Evolutionary conservation across 441 rosid species (phyloP), one percentile per base, ranked within the genome.

Genomic region (Arabidopsis hybrid): DNA sequence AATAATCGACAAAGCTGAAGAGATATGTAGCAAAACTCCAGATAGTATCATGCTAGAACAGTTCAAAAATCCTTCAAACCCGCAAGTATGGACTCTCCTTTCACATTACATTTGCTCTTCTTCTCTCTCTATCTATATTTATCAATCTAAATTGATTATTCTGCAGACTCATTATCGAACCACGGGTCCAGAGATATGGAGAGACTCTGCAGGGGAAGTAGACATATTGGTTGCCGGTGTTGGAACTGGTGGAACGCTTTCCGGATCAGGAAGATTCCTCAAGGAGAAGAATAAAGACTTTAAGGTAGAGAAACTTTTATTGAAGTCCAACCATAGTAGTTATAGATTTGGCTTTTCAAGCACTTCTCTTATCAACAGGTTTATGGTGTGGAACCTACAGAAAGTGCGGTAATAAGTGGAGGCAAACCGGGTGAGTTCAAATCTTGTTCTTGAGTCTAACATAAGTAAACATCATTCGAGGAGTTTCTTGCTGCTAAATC

Each of bases 181-280:
- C 60, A 90, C 93, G 21, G 97, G 97, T 29, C 97, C 91, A 0
- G 98, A 93, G 85, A 89, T 91, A 71, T 93, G 98, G 98, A 86
- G 75, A 55, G 95, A 85, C 71, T 83, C 97, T 0, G 91, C 73
- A 43, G 98, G 88, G 60, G 77, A 88, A 83, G 89, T 90, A 63
- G 97, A 87, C 74, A 83, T 80, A 18, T 74, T 94, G 45, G 86
- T 94, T 8, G 84, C 89, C 0, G 95, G 89, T 45, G 84, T 90
- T 69, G 96, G 97, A 38, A 93, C 97, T 6, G 98, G 95, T 45
- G 97, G 98, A 56, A 90, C 96, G 0, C 78, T 91, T 53, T 83
- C 95, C 3, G 97, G 98, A 4, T 72, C 84, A 6, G 98, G 98
- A 53, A 85, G 62, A 38, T 93, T 84, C 66, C 97, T 89, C 63